phyloP scores from a whole-genome alignment of 495 filamentous ascomycete species.

The Penicillium salamii region DNA sequence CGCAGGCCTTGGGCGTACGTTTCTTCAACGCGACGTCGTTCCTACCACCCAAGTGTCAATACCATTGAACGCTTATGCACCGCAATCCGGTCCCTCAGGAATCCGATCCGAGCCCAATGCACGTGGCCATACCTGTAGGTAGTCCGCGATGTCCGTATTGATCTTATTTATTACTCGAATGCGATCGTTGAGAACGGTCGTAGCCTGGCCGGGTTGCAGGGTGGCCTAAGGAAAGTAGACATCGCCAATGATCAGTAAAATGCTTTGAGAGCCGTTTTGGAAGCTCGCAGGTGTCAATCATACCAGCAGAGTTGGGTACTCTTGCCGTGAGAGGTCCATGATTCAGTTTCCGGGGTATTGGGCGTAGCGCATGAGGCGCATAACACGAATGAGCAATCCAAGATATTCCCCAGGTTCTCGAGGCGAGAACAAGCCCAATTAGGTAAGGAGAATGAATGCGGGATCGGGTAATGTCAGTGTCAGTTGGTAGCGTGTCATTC shows the following conservation, averaged over 20 bases:
- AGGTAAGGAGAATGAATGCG: constrained; percentile 21
- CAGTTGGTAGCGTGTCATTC: constrained; percentile 13
- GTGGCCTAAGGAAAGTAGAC: constrained; percentile 55
- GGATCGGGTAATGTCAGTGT: constrained; percentile 18
- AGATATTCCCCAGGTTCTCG: constrained; percentile 3
- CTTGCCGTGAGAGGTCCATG: constrained; percentile 83
- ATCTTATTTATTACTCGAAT: constrained; percentile 81
- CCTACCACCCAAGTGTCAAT: constrained; percentile 49
- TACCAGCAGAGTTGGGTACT: constrained; percentile 97
- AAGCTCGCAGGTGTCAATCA: constrained; percentile 30
- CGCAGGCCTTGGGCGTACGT: constrained; percentile 79
- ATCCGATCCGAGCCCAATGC: constrained; percentile 1
- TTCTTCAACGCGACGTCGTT: constrained; percentile 91
- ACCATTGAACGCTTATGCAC: not conserved
- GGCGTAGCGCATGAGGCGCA: constrained; percentile 31
- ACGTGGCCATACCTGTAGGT: constrained; percentile 73
- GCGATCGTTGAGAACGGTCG: constrained; percentile 79
- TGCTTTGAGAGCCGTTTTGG: not conserved
- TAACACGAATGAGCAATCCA: constrained; percentile 28
- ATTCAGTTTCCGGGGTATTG: constrained; percentile 32
- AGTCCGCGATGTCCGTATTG: constrained; percentile 93
- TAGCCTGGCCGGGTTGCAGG: constrained; percentile 82
- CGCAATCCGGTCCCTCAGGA: constrained; percentile 2
- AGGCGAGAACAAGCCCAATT: constrained; percentile 5
- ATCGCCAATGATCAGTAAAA: constrained; percentile 14